Percentiles rank a stretch among this genome's conserved stretches.
These are phyloP conservation scores for Alloteropsis semialata DNA, from an alignment of 176 grass and related monocot genomes.

Conservation along the genomic window DNA sequence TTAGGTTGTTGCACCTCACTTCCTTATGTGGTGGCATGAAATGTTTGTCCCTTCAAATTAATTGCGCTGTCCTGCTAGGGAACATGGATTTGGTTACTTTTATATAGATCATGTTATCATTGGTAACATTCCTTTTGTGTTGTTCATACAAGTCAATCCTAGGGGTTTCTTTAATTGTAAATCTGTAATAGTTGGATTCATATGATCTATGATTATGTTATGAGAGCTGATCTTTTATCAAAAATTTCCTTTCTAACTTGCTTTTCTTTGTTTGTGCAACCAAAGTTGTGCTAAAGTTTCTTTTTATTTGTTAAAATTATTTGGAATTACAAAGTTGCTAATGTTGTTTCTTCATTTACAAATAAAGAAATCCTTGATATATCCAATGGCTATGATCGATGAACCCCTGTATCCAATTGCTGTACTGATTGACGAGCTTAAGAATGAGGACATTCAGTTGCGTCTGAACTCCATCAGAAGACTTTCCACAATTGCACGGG, in stretches of 20 bases:
- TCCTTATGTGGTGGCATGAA: not conserved
- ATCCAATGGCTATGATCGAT: slow-evolving; percentile 60
- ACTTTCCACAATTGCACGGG: slow-evolving; percentile 74
- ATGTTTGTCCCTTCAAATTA: not conserved
- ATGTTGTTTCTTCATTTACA: not conserved
- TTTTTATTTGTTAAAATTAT: not conserved
- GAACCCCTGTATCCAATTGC: slow-evolving; percentile 76
- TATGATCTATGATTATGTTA: not conserved
- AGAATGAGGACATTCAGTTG: slow-evolving; percentile 90
- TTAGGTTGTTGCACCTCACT: not conserved
- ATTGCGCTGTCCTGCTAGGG: not conserved
- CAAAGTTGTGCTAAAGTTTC: not conserved
- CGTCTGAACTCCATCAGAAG: slow-evolving; percentile 73
- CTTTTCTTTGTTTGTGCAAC: not conserved
- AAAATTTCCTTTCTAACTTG: not conserved
- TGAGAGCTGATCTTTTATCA: not conserved
- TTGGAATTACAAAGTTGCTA: not conserved
- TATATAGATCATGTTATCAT: not conserved
- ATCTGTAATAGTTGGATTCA: not conserved
- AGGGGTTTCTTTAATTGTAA: not conserved
- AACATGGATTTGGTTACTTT: not conserved
- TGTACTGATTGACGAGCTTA: slow-evolving; percentile 74
- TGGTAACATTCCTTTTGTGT: not conserved
- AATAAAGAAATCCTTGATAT: not conserved
- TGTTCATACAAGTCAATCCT: not conserved